Percentiles rank a stretch among this genome's conserved stretches.
Evolutionary conservation across 2,329 filamentous ascomycete species (phyloP).

Genomic region (Beauveria pseudobassiana): DNA sequence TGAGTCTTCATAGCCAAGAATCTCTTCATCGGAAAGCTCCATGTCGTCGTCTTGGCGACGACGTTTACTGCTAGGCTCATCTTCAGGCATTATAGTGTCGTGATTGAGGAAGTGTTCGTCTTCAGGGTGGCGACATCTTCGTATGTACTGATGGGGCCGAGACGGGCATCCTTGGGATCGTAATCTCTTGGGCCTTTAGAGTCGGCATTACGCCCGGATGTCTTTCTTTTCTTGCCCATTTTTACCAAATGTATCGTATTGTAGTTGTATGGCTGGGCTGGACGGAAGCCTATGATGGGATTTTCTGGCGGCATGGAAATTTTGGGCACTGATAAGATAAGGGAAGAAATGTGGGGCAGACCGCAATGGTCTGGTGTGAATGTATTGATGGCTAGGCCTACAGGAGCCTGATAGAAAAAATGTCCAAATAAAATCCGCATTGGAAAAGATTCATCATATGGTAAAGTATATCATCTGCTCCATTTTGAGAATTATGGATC

Average conservation of each 20-base stretch:
- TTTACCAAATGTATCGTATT: neutral
- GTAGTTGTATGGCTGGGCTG: neutral
- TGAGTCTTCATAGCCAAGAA: slow-evolving; percentile 41
- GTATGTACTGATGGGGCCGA: slow-evolving; percentile 55
- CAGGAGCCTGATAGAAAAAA: too few relatives aligned
- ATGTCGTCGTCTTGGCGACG: slow-evolving; percentile 62
- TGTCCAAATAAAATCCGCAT: neutral
- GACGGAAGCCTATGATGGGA: neutral
- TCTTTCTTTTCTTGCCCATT: slow-evolving; percentile 68
- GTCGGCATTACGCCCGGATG: slow-evolving; percentile 38
- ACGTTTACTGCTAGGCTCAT: slow-evolving; percentile 71
- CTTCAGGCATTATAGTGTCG: slow-evolving; percentile 80
- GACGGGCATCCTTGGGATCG: slow-evolving; percentile 51
- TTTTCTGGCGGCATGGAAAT: slow-evolving; percentile 8
- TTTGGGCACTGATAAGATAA: slow-evolving; percentile 12
- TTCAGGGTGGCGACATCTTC: slow-evolving; percentile 84
- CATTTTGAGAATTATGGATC: neutral
- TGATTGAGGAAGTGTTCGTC: slow-evolving; percentile 86
- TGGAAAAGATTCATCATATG: neutral
- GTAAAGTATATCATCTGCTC: neutral
- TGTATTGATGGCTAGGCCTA: neutral
- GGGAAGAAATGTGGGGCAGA: neutral
- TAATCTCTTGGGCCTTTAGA: slow-evolving; percentile 47
- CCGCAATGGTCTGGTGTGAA: too few relatives aligned
- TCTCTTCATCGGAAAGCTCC: slow-evolving; percentile 56